Evolutionary conservation across 768 basidiomycete species (phyloP).

Genomic region (Termitomyces sp.): DNA sequence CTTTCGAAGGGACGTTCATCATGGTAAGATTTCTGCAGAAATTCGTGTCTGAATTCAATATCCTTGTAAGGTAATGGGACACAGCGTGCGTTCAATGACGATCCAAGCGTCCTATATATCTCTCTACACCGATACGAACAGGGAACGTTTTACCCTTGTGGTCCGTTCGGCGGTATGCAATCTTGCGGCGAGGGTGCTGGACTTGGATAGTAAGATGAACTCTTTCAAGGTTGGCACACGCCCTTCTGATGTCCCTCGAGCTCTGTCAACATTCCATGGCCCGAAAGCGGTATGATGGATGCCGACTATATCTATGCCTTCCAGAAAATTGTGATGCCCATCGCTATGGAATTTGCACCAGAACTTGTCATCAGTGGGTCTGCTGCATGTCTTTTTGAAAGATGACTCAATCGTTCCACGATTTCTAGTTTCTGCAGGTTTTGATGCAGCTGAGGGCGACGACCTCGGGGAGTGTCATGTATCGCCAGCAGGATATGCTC

Average conservation of each 20-base stretch:
- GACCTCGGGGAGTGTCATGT: constrained; percentile 89
- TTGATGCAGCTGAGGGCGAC: constrained; percentile 94
- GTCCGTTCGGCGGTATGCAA: constrained; percentile 81
- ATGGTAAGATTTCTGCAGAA: constrained; percentile 41
- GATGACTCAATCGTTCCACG: neutral
- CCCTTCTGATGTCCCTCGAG: constrained; percentile 31
- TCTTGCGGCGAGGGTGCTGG: constrained; percentile 84
- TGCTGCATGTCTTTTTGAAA: neutral
- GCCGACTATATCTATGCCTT: constrained; percentile 97
- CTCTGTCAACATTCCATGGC: constrained; percentile 97
- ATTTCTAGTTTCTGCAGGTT: constrained; percentile 86
- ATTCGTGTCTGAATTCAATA: neutral
- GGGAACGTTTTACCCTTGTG: constrained; percentile 89
- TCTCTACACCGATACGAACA: constrained; percentile 94
- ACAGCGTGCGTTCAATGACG: constrained; percentile 92
- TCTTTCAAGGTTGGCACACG: constrained; percentile 3
- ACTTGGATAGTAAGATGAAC: constrained; percentile 68
- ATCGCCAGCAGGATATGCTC: constrained; percentile 88
- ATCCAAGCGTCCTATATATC: constrained; percentile 86
- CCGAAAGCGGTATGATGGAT: constrained; percentile 80
- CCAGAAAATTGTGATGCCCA: constrained; percentile 93
- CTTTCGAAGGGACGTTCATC: constrained; percentile 71
- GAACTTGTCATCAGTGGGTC: constrained; percentile 91
- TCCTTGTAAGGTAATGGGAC: constrained; percentile 84
- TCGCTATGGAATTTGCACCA: constrained; percentile 93